phyloP scores from a whole-genome alignment of 768 basidiomycete genomes.

The Boletus pseudo-olivaceus region DNA sequence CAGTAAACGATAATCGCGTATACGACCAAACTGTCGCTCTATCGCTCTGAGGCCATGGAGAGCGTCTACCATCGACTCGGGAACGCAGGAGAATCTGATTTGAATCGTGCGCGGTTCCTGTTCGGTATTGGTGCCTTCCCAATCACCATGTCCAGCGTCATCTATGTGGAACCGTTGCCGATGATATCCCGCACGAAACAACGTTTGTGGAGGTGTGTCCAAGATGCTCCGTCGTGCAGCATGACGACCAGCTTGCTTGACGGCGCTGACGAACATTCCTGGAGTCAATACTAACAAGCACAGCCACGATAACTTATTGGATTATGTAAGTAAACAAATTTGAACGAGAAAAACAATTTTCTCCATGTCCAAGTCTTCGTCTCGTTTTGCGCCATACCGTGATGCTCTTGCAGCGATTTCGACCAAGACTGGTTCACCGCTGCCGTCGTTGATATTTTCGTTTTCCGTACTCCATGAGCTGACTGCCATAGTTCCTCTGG shows the following conservation, averaged over 20 bases:
- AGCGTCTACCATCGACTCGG: conserved; percentile 48
- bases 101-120: conserved; percentile 29
- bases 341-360: background rate
- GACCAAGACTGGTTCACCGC: conserved; percentile 64
- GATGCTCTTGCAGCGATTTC: conserved; percentile 58
- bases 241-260: conserved; percentile 8
- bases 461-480: conserved; percentile 85
- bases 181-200: background rate
- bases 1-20: conserved; percentile 41
- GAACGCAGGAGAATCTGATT: conserved; percentile 39
- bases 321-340: conserved; percentile 19
- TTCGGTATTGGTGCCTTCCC: conserved; percentile 5
- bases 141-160: conserved; percentile 19
- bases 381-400: conserved; percentile 47
- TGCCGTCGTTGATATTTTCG: conserved; percentile 72
- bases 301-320: conserved; percentile 9
- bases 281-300: background rate
- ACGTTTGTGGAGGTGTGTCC: background rate
- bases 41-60: conserved; percentile 50
- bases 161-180: conserved; percentile 22
- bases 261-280: conserved; percentile 15
- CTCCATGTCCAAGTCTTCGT: conserved; percentile 23
- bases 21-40: conserved; percentile 51
- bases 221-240: background rate
- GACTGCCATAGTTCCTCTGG: conserved; percentile 74